Conservation (phyloP, 2,329 filamentous ascomycete species). For the Clonostachys rhizophaga region DNA sequence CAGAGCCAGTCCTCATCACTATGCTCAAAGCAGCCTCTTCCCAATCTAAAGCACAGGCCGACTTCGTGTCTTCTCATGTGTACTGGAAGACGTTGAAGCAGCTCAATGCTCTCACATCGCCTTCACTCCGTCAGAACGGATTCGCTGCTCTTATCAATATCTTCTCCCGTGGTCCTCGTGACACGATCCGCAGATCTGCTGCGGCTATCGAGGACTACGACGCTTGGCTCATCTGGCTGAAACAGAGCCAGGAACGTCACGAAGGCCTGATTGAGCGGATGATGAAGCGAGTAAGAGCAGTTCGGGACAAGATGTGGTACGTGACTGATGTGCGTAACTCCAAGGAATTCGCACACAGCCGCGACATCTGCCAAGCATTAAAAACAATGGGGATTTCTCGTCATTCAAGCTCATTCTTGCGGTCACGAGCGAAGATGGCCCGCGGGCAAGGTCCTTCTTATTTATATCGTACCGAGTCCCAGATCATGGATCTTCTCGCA, state of each 20-base stretch:
- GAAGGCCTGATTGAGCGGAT: constrained; percentile 70
- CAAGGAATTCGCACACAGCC: constrained; percentile 79
- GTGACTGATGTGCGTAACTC: constrained; percentile 91
- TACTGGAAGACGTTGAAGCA: constrained; percentile 82
- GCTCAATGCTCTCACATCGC: constrained; percentile 57
- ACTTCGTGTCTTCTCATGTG: constrained; percentile 78
- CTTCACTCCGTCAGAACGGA: constrained; percentile 60
- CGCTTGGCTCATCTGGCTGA: constrained; percentile 78
- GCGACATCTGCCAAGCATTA: constrained; percentile 79
- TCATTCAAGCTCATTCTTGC: constrained; percentile 46
- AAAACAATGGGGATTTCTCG: constrained; percentile 81
- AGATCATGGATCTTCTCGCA: constrained; percentile 83
- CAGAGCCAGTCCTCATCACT: constrained; percentile 55
- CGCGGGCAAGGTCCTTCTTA: constrained; percentile 52
- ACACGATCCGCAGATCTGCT: constrained; percentile 64
- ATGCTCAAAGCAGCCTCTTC: constrained; percentile 75
- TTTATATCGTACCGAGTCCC: constrained; percentile 75
- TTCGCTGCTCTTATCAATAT: constrained; percentile 70
- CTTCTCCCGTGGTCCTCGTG: constrained; percentile 66
- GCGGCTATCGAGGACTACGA: constrained; percentile 75
- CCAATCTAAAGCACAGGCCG: constrained; percentile 72
- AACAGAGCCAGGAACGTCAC: constrained; percentile 75
- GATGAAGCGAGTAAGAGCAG: constrained; percentile 66
- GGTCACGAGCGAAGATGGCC: constrained; percentile 39
- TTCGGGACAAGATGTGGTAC: constrained; percentile 99